Evolutionary conservation across 2,329 filamentous ascomycete genomes (phyloP).

Genomic region (Ophioceras dolichostomum): DNA sequence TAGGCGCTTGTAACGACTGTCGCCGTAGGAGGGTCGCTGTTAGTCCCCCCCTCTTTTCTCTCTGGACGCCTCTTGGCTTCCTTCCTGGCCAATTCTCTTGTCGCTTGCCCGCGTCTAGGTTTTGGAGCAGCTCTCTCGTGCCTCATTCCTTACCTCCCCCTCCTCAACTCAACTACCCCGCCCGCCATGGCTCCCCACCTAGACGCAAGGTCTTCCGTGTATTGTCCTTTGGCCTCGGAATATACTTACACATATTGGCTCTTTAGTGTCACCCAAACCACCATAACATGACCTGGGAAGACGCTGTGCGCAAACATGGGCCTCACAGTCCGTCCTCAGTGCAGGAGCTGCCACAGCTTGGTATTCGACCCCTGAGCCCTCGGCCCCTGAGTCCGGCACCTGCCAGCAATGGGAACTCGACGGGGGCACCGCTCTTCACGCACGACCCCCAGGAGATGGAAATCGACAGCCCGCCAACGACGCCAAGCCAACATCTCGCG

Average conservation of each 20-base stretch:
- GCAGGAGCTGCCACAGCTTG: slow-evolving; percentile 33
- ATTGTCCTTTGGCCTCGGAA: no score
- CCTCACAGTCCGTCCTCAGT: slow-evolving; percentile 34
- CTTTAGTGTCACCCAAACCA: slow-evolving; percentile 45
- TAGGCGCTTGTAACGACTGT: slow-evolving; percentile 45
- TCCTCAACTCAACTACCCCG: no score
- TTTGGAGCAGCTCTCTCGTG: no score
- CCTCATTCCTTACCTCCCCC: no score
- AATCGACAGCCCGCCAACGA: slow-evolving; percentile 30
- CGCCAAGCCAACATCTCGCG: slow-evolving; percentile 5
- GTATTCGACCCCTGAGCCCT: slow-evolving; percentile 21
- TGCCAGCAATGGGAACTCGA: slow-evolving; percentile 20
- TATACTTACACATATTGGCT: no score
- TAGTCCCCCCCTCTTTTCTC: slow-evolving; percentile 22
- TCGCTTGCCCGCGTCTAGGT: no score
- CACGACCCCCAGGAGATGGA: slow-evolving; percentile 43
- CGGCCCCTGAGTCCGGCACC: slow-evolving; percentile 30
- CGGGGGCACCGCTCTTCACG: slow-evolving; percentile 23
- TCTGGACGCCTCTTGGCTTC: no score
- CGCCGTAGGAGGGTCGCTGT: slow-evolving; percentile 45
- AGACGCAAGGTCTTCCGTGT: no score
- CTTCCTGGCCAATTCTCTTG: no score
- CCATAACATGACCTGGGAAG: slow-evolving; percentile 49
- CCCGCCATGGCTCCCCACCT: no score
- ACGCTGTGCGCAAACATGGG: slow-evolving; percentile 41